A percentile compares a stretch with the other conserved stretches of the same genome.
Evolutionary conservation across 2,329 filamentous ascomycete species (phyloP).

Genomic region (Plectosphaerella sp.): DNA sequence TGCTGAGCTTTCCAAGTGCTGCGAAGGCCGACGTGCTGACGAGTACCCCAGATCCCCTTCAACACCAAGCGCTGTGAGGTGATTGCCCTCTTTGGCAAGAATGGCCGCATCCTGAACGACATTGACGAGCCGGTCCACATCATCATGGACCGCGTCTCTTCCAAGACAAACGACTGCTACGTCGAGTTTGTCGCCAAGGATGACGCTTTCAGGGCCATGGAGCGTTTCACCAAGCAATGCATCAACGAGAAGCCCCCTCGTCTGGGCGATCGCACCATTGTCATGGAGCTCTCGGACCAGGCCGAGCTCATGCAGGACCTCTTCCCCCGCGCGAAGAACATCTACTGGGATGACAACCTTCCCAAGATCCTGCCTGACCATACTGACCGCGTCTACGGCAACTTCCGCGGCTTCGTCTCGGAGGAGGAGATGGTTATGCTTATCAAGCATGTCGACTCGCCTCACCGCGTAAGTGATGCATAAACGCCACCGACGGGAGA

Average conservation of each 20-base stretch:
- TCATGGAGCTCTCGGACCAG: slow-evolving; percentile 53
- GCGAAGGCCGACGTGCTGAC: neutral
- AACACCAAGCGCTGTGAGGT: slow-evolving; percentile 48
- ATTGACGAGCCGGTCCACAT: slow-evolving; percentile 54
- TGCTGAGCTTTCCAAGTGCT: slow-evolving; percentile 1
- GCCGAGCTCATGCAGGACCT: slow-evolving; percentile 55
- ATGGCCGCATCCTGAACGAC: slow-evolving; percentile 50
- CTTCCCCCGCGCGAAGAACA: slow-evolving; percentile 53
- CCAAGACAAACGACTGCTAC: slow-evolving; percentile 59
- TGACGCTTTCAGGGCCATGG: slow-evolving; percentile 50
- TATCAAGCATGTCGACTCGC: slow-evolving; percentile 57
- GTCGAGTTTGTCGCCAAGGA: slow-evolving; percentile 50
- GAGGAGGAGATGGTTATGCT: slow-evolving; percentile 62
- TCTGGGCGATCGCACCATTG: slow-evolving; percentile 53
- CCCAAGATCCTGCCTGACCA: slow-evolving; percentile 34
- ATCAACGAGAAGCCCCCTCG: slow-evolving; percentile 39
- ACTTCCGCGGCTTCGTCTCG: slow-evolving; percentile 57
- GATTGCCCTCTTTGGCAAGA: slow-evolving; percentile 55
- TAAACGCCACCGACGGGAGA: neutral
- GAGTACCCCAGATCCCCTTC: slow-evolving; percentile 48
- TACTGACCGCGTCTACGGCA: slow-evolving; percentile 38
- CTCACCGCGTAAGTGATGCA: slow-evolving; percentile 49
- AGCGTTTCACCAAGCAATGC: slow-evolving; percentile 32
- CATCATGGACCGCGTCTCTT: slow-evolving; percentile 59
- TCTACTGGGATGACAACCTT: slow-evolving; percentile 46